phyloP scores from a whole-genome alignment of 2,329 filamentous ascomycete species.

The Clarireedia homoeocarpa region DNA sequence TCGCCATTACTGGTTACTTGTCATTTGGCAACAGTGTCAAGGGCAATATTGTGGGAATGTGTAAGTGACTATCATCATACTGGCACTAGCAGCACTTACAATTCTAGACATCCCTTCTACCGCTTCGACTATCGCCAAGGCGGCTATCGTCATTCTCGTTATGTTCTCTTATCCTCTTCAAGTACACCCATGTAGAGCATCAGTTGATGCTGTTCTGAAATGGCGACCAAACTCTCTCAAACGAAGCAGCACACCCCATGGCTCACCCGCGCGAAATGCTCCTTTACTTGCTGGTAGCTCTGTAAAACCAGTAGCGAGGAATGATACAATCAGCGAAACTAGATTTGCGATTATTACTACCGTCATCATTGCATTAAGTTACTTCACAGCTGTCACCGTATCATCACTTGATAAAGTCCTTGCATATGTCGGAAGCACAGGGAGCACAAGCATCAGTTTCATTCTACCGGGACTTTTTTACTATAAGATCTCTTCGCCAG shows the following conservation, averaged over 20 bases:
- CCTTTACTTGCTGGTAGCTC: conserved; percentile 36
- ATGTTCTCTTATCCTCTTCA: conserved; percentile 95
- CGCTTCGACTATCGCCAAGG: conserved; percentile 84
- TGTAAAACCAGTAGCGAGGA: conserved; percentile 39
- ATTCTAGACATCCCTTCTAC: conserved; percentile 58
- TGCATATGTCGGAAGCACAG: conserved; percentile 91
- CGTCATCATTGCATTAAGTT: conserved; percentile 73
- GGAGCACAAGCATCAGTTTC: conserved; percentile 92
- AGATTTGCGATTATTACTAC: conserved; percentile 89
- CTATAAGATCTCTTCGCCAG: conserved; percentile 92
- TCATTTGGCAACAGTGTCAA: conserved; percentile 86
- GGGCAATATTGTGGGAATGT: conserved; percentile 93
- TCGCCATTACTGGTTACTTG: conserved; percentile 90
- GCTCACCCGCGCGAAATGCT: conserved; percentile 32
- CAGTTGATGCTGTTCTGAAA: conserved; percentile 84
- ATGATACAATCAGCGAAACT: conserved; percentile 68
- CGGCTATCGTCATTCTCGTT: conserved; percentile 90
- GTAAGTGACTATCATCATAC: conserved; percentile 39
- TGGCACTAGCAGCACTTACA: background rate
- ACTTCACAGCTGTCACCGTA: conserved; percentile 84
- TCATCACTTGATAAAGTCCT: conserved; percentile 83
- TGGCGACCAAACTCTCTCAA: conserved; percentile 61
- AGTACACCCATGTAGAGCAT: conserved; percentile 93
- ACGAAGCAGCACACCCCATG: conserved; percentile 28
- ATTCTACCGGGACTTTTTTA: conserved; percentile 95